Percentiles rank a stretch among this genome's conserved stretches.
These are phyloP conservation scores for Camellia lanceoleosa DNA, from an alignment of 148 eudicot genomes.

Conservation along the genomic window DNA sequence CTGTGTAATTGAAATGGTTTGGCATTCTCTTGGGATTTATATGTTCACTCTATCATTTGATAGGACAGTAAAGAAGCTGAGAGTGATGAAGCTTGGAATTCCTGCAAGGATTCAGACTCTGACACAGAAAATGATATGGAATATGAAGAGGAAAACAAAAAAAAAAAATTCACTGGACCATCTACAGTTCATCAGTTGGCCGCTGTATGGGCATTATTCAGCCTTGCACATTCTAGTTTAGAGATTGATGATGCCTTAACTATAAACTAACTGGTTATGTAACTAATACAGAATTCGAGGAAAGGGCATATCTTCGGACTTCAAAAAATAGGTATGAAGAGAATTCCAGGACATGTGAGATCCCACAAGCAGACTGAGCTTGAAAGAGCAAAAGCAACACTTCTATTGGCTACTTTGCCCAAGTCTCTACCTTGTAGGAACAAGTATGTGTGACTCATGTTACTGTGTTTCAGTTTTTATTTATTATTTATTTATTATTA, in stretches of 20 bases:
- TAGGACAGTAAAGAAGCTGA: slow-evolving; percentile 65
- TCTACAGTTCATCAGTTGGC: slow-evolving; percentile 58
- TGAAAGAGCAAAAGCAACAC: slow-evolving; percentile 86
- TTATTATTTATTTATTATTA: background rate
- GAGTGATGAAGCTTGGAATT: slow-evolving; percentile 73
- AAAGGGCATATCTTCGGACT: slow-evolving; percentile 81
- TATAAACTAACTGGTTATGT: slow-evolving; percentile 12
- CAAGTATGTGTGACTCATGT: slow-evolving; percentile 49
- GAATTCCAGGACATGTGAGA: slow-evolving; percentile 81
- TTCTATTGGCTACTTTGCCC: slow-evolving; percentile 84
- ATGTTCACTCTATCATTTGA: slow-evolving; percentile 21
- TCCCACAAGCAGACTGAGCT: slow-evolving; percentile 88
- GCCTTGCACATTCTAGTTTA: background rate
- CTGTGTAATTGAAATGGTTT: background rate
- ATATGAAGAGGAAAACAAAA: slow-evolving; percentile 59
- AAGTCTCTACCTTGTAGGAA: slow-evolving; percentile 90
- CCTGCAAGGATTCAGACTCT: slow-evolving; percentile 40
- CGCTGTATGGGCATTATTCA: slow-evolving; percentile 51
- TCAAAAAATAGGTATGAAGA: slow-evolving; percentile 83
- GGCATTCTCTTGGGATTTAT: slow-evolving; percentile 19
- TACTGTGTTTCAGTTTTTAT: background rate
- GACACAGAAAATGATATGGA: slow-evolving; percentile 72
- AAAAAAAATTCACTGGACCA: slow-evolving; percentile 34
- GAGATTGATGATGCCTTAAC: slow-evolving; percentile 11
- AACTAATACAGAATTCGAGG: slow-evolving; percentile 58